These are phyloP conservation scores for Biscogniauxia mediterranea DNA, from an alignment of 2,329 filamentous ascomycete species.

Conservation along the genomic window DNA sequence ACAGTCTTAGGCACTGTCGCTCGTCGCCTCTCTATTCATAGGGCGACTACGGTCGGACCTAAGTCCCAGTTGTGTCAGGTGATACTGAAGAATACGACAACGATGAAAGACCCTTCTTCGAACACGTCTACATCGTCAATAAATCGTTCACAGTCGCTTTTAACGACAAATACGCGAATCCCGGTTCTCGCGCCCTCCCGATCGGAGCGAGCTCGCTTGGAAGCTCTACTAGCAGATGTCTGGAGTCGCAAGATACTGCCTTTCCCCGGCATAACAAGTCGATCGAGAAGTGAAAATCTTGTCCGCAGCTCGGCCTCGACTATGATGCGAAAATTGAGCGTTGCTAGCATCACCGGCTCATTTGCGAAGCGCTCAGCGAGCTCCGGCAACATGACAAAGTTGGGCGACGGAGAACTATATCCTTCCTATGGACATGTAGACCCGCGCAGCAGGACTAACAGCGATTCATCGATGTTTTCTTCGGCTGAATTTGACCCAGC, in stretches of 20 bases:
- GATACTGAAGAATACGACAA: constrained; percentile 82
- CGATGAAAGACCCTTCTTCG: constrained; percentile 54
- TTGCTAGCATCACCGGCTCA: constrained; percentile 73
- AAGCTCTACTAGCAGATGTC: constrained; percentile 70
- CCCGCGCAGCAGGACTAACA: constrained; percentile 21
- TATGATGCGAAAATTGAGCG: constrained; percentile 84
- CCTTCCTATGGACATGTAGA: constrained; percentile 24
- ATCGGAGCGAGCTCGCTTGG: constrained; percentile 73
- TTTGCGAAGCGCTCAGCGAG: constrained; percentile 72
- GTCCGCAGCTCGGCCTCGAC: constrained; percentile 79
- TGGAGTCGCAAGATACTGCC: constrained; percentile 82
- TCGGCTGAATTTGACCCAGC: constrained; percentile 11
- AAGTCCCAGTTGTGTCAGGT: constrained; percentile 71
- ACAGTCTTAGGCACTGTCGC: constrained; percentile 53
- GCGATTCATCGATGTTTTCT: constrained; percentile 17
- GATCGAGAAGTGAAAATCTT: constrained; percentile 66
- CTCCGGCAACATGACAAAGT: constrained; percentile 36
- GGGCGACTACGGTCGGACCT: constrained; percentile 70
- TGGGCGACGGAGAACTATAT: constrained; percentile 30
- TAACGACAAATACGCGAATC: constrained; percentile 64
- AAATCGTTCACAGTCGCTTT: constrained; percentile 75
- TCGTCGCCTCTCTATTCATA: constrained; percentile 73
- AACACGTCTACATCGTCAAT: constrained; percentile 52
- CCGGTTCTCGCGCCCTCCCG: constrained; percentile 72
- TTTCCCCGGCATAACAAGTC: constrained; percentile 74